Conservation (phyloP, 176 grass and related monocot genomes). For the Triticum urartu region DNA sequence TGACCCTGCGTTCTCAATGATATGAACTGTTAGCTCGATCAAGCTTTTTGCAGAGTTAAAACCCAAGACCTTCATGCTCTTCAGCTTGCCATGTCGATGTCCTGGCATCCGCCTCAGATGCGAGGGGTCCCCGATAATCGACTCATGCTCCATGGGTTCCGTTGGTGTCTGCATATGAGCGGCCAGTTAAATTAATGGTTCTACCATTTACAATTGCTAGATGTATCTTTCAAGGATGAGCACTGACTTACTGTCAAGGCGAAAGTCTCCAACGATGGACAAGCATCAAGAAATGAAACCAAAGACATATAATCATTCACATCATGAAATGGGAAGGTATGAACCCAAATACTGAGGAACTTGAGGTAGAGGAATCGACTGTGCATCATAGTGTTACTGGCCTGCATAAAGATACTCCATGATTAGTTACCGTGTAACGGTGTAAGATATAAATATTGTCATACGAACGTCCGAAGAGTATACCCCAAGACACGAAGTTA, state of each 20-base stretch:
- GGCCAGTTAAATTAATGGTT: neutral
- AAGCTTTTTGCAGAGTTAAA: constrained; percentile 1
- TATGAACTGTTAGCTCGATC: neutral
- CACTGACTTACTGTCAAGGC: neutral
- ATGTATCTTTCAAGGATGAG: neutral
- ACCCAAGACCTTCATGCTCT: neutral
- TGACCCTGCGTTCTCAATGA: neutral
- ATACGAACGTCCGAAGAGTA: neutral
- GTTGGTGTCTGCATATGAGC: neutral
- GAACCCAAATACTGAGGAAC: neutral
- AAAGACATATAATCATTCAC: neutral
- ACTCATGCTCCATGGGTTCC: neutral
- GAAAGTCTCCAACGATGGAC: neutral
- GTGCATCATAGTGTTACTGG: neutral
- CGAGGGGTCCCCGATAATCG: neutral
- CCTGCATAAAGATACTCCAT: neutral
- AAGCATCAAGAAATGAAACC: neutral
- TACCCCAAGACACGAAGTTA: neutral
- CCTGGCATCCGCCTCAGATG: neutral
- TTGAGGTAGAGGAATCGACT: neutral
- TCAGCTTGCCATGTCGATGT: neutral
- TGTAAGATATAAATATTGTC: neutral
- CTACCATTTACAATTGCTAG: neutral
- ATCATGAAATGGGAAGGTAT: neutral
- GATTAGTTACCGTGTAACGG: neutral